Percentiles rank a stretch among this genome's conserved stretches.
These are phyloP conservation scores for Saitozyma sp. DNA, from an alignment of 768 basidiomycete genomes.

Conservation along the genomic window DNA sequence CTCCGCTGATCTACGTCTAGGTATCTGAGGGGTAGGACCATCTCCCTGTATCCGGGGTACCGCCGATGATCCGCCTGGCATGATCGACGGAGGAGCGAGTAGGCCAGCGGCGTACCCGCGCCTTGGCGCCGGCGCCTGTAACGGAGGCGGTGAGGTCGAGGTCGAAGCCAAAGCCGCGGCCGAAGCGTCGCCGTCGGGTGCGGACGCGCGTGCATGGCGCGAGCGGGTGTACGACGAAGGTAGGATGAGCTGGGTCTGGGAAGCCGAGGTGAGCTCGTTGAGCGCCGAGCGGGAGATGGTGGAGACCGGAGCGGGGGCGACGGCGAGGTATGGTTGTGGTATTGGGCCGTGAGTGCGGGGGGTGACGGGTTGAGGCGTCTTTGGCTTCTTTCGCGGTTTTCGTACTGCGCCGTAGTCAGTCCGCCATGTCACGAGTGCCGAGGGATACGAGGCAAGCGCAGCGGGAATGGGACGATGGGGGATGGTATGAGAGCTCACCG, in stretches of 20 bases:
- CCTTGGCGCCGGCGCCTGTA: constrained; percentile 2
- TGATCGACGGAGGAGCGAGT: constrained; percentile 39
- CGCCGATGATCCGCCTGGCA: constrained; percentile 34
- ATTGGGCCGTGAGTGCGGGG: constrained; percentile 20
- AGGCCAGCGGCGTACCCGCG: constrained; percentile 32
- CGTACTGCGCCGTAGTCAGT: constrained; percentile 1
- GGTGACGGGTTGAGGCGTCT: constrained; percentile 10
- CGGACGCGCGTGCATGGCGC: background rate
- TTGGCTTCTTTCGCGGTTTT: constrained; percentile 36
- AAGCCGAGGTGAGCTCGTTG: constrained; percentile 15
- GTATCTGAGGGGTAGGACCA: constrained; percentile 8
- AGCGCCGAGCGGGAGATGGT: constrained; percentile 20
- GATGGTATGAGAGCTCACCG: background rate
- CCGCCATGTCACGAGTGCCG: too few relatives aligned
- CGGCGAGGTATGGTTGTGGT: constrained; percentile 42
- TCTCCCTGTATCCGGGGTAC: constrained; percentile 25
- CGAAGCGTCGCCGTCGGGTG: background rate
- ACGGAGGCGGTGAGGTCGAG: background rate
- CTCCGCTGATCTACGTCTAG: constrained; percentile 25
- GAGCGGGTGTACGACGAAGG: constrained; percentile 34
- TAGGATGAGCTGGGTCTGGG: constrained; percentile 25
- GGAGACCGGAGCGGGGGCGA: constrained; percentile 42
- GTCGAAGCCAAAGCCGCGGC: background rate
- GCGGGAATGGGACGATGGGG: background rate
- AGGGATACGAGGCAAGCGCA: too few relatives aligned